These are phyloP conservation scores for Aspergillus aculeatus DNA, from an alignment of 2,329 filamentous ascomycete species.

Conservation along the genomic window DNA sequence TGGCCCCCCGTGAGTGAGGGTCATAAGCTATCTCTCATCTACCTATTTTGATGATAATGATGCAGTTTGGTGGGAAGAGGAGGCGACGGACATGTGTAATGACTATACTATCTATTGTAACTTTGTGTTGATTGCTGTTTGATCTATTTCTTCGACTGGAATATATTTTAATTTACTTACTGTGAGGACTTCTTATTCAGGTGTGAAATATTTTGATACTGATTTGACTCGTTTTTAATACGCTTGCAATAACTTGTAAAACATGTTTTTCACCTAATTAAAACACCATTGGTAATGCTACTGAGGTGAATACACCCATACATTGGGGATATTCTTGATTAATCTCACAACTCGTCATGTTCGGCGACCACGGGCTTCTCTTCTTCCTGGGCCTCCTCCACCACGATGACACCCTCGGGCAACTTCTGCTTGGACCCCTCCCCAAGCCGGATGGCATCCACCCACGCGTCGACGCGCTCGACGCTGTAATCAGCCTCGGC, in stretches of 20 bases:
- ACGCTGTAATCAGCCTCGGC: constrained; percentile 50
- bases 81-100: background rate
- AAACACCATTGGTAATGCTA: background rate
- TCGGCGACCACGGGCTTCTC: constrained; percentile 38
- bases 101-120: background rate
- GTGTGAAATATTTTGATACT: too few relatives aligned
- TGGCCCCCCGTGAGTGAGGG: background rate
- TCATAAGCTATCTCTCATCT: background rate
- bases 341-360: constrained; percentile 45
- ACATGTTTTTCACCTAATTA: background rate
- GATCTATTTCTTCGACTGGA: background rate
- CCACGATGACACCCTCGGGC: constrained; percentile 58
- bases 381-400: constrained; percentile 32
- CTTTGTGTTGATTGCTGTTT: background rate
- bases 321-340: background rate
- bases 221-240: too few relatives aligned
- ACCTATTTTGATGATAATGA: background rate
- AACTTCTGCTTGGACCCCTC: constrained; percentile 78
- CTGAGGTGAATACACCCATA: background rate
- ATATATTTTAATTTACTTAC: background rate
- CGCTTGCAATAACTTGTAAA: background rate
- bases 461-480: constrained; percentile 73
- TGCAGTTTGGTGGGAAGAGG: background rate
- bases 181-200: background rate
- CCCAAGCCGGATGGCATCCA: constrained; percentile 87